Percentiles rank a stretch among this genome's conserved stretches.
Evolutionary conservation across 2,329 filamentous ascomycete species (phyloP).

Genomic region (Teratosphaeria pseudoeucalypti): DNA sequence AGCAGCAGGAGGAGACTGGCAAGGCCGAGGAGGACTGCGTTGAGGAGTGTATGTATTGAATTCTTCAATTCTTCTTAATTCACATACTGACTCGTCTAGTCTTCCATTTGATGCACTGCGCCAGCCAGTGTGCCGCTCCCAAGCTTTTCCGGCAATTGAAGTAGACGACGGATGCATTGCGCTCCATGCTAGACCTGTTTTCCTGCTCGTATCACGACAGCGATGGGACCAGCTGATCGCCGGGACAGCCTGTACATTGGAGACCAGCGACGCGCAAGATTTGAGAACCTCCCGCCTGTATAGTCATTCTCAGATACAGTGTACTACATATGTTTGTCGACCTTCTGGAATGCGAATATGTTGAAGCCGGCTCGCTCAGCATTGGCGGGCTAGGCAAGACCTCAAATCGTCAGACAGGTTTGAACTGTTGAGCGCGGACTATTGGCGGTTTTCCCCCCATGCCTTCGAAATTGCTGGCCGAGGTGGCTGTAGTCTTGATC

Average conservation of each 20-base stretch:
- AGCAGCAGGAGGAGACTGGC: constrained; percentile 57
- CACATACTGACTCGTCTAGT: constrained; percentile 44
- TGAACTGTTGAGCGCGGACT: too few relatives aligned
- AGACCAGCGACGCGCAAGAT: constrained; percentile 1
- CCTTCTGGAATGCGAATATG: neutral
- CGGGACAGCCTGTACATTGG: neutral
- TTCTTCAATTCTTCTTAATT: neutral
- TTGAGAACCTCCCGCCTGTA: constrained; percentile 18
- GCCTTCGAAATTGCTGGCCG: too few relatives aligned
- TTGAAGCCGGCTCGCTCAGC: neutral
- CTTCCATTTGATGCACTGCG: constrained; percentile 98
- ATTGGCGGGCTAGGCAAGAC: too few relatives aligned
- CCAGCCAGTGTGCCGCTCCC: constrained; percentile 81
- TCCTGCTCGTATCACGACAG: neutral
- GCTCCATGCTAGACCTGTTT: neutral
- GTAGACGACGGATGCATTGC: constrained; percentile 41
- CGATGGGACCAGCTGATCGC: neutral
- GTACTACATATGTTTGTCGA: constrained; percentile 16
- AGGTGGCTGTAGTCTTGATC: too few relatives aligned
- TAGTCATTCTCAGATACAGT: constrained; percentile 25
- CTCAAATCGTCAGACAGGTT: too few relatives aligned
- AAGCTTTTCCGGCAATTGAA: constrained; percentile 91
- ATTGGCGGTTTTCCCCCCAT: too few relatives aligned
- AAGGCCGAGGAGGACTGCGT: constrained; percentile 90
- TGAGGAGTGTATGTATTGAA: constrained; percentile 78